These are phyloP conservation scores for Penicillium brevicompactum DNA, from an alignment of 2,329 filamentous ascomycete genomes.

Conservation along the genomic window DNA sequence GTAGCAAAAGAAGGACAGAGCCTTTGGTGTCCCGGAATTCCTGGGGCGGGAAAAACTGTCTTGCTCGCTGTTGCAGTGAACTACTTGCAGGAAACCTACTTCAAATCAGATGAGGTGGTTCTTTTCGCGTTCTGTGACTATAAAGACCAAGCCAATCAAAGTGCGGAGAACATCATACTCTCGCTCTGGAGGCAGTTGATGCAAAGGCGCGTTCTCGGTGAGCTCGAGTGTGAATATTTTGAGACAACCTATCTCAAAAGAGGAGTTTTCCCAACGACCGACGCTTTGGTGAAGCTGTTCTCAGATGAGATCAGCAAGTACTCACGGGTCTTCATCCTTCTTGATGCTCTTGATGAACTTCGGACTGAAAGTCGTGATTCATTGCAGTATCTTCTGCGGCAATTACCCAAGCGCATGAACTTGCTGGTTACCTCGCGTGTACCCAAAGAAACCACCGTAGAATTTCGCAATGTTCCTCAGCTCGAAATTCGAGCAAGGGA, in stretches of 20 bases:
- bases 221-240: background rate
- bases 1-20: background rate
- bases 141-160: background rate
- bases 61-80: slow-evolving; percentile 1
- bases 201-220: background rate
- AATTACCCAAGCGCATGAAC: background rate
- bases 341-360: slow-evolving; percentile 4
- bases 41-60: slow-evolving; percentile 1
- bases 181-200: slow-evolving; percentile 3
- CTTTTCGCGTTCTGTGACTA: slow-evolving; percentile 6
- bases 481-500: slow-evolving; percentile 3
- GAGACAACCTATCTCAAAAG: slow-evolving; percentile 1
- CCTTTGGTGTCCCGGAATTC: slow-evolving; percentile 5
- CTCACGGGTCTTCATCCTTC: background rate
- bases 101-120: background rate
- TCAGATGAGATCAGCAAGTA: slow-evolving; percentile 1
- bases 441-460: background rate
- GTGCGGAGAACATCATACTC: background rate
- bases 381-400: background rate
- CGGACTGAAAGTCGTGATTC: background rate
- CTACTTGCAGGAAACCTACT: background rate
- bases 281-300: background rate
- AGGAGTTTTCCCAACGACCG: background rate
- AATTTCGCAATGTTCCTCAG: background rate
- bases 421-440: background rate